A percentile compares a stretch with the other conserved stretches of the same genome.
Evolutionary conservation across 2,329 filamentous ascomycete genomes (phyloP).

Genomic region (Orbilia oligospora): DNA sequence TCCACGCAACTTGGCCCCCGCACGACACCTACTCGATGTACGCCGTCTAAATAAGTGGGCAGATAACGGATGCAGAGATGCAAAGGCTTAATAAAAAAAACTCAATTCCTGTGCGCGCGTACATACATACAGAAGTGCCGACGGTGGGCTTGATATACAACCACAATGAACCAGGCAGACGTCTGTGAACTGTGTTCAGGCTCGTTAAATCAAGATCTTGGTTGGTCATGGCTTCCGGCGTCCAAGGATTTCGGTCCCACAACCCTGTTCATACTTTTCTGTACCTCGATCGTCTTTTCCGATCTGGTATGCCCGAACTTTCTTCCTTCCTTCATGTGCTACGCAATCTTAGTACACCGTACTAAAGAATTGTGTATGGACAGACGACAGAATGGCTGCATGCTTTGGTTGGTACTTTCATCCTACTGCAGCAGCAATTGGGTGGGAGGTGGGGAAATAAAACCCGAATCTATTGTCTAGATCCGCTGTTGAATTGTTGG

Average conservation of each 20-base stretch:
- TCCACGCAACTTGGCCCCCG: slow-evolving; percentile 48
- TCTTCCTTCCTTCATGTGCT: slow-evolving; percentile 44
- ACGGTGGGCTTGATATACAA: slow-evolving; percentile 51
- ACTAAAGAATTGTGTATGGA: slow-evolving; percentile 43
- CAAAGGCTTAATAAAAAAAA: slow-evolving; percentile 24
- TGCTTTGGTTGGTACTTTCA: not conserved
- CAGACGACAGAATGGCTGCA: slow-evolving; percentile 25
- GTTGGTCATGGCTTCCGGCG: slow-evolving; percentile 52
- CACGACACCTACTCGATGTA: slow-evolving; percentile 16
- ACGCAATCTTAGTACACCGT: slow-evolving; percentile 58
- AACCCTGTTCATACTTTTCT: slow-evolving; percentile 54
- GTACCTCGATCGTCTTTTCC: slow-evolving; percentile 54
- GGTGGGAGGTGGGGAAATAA: slow-evolving; percentile 52
- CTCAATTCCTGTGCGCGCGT: slow-evolving; percentile 39
- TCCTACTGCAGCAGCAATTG: slow-evolving; percentile 8
- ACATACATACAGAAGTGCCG: slow-evolving; percentile 24
- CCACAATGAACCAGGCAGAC: slow-evolving; percentile 26
- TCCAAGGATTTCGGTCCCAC: slow-evolving; percentile 44
- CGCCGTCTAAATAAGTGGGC: slow-evolving; percentile 14
- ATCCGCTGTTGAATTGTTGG: slow-evolving; percentile 47
- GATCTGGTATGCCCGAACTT: slow-evolving; percentile 46
- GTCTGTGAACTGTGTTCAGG: not conserved
- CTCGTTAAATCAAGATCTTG: slow-evolving; percentile 59
- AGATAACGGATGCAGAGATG: slow-evolving; percentile 23
- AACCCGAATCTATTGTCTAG: slow-evolving; percentile 50